Percentiles rank a stretch among this genome's conserved stretches.
phyloP scores from a whole-genome alignment of 2,329 filamentous ascomycete genomes.

The Colletotrichum camelliae region DNA sequence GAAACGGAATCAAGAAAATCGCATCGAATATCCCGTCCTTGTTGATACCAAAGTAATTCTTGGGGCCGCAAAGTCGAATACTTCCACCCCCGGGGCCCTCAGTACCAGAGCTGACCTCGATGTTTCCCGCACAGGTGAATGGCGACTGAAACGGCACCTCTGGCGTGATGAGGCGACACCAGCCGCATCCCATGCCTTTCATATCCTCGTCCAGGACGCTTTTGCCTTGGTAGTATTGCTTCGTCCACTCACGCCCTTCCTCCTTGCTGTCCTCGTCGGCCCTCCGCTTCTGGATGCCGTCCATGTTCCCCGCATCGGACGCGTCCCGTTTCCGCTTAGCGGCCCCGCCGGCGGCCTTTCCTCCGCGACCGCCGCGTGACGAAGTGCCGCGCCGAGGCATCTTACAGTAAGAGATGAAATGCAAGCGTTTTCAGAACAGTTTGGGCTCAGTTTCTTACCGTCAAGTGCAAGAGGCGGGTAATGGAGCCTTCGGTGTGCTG shows the following conservation, averaged over 20 bases:
- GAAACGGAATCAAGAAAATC: not conserved
- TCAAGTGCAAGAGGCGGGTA: not conserved
- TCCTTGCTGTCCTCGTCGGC: not conserved
- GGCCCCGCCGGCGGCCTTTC: not conserved
- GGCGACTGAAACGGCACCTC: not conserved
- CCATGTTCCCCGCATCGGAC: not conserved
- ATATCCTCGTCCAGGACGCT: no score
- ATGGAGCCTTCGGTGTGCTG: accelerated
- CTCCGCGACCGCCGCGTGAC: not conserved
- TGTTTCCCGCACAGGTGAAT: not conserved
- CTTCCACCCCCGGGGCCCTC: not conserved
- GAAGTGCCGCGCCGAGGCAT: not conserved
- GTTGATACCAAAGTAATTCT: not conserved
- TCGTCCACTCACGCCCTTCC: not conserved
- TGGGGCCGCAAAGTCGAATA: not conserved
- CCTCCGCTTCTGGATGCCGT: not conserved
- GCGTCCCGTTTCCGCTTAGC: not conserved
- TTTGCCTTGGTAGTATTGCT: not conserved
- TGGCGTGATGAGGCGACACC: not conserved
- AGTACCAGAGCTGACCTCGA: not conserved
- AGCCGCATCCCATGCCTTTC: not conserved
- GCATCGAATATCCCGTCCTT: not conserved
- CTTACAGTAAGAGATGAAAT: not conserved
- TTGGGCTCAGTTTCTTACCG: not conserved
- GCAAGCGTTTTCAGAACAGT: no score